Base-by-base conservation (phyloP, 176 grass and related monocot genomes). In the Triticum dicoccoides region DNA sequence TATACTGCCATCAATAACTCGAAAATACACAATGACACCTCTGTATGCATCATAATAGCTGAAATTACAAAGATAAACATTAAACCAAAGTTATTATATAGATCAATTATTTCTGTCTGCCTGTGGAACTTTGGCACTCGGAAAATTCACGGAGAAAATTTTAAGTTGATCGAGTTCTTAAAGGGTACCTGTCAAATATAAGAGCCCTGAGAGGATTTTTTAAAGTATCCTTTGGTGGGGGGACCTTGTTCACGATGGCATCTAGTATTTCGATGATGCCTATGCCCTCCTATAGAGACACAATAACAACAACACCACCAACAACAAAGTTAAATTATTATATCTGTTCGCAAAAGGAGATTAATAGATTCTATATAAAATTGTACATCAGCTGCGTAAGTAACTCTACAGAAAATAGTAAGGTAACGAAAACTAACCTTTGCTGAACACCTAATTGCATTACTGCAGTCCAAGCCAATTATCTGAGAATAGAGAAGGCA, bases 21-120 rank as follows among this genome's bases (percentile, higher is more conserved):
- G 96, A 82, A 98, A 98, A 82, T 98, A 98, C 78, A 98, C 96
- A 86, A 98, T 94, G 49, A 98, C 93, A 15, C 96, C 96, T 95
- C 93, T 95, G 73, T 98, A 98, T 86, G 93, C 59, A 91, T 98
- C 96, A 75, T 95, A 98, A 84, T 98, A 98, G 86, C 96, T 98
- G 90, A 83, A 92, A 90, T 49, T 74, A 77, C 82, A 63, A 47
- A 84, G 68, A 73, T 33, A 92, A 77, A 77, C 17, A 61, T 54
- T 24, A 27, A 12, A 56, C 68, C 71, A 65, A 38, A 86, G 66
- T 66, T 81, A 32, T 73, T 25, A 34, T 84, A 2, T 23, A 71
- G 21, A 84, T 47, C 49, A 78, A 83, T 23, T 81, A 35, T 27
- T 52, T 29, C 17, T 39, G 54, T 76, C 24, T 42, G 38, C 17